Base-by-base conservation (phyloP, 1,139 yeast genomes). In the Scheffersomyces illinoinensis region DNA sequence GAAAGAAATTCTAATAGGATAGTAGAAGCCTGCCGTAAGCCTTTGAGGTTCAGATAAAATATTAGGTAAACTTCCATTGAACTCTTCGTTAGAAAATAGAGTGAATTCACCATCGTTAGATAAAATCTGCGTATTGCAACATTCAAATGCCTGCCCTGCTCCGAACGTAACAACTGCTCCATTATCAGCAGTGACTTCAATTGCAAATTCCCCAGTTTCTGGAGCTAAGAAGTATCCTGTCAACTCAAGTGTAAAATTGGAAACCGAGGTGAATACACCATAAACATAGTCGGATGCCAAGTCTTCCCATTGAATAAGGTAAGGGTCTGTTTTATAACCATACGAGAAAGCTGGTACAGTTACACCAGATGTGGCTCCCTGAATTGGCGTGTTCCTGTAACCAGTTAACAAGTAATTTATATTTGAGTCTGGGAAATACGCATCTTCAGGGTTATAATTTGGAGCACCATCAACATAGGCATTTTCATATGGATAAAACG, bases 141-240 rank as follows among this genome's bases (percentile, higher is more conserved):
- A 58, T 20, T 47, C 54, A 39, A 57, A 57, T 2, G 61, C 61
- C 12, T 6, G 49, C 10, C 54, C 58, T 47, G 54, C n/a, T n/a
- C 61, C 61, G 39, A 58, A 23, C 12, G 21, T 21, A 46, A 58
- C 23, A 43, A 51, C 23, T 12, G 33, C 53, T 7, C 53, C 56
- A 47, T 58, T 55, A 26, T 59, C 60, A 26, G 56, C 55, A 17
- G 47, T 23, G n/a, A 47, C 18, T 7, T 47, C 18, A 47, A 59
- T 56, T 17, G 53, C 49, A 33, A 56, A 53, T 26, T 20, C n/a
- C 17, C 61, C 58, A 20, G 56, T 52, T 53, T 57, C 57, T 19
- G 56, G 33, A 21, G 62, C 60, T 3, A 33, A 24, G 47, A 56
- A 58, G 53, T 59, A 59, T 21, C 61, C 59, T 18, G 59, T 54